Base-by-base conservation (phyloP, 169 alveolate genomes). In the Cryptosporidium ryanae region DNA sequence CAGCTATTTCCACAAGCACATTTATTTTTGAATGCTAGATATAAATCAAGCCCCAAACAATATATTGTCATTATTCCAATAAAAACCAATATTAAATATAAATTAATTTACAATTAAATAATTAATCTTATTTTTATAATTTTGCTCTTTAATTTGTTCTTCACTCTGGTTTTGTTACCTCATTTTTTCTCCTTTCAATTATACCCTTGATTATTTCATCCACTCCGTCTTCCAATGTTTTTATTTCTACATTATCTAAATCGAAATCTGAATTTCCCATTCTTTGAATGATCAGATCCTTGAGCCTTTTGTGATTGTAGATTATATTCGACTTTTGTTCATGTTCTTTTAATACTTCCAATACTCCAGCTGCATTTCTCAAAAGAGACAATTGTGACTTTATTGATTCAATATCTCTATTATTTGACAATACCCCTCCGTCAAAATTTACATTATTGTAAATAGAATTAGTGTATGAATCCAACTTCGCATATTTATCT, bases 311-410 rank as follows among this genome's bases (percentile, higher is more conserved):
- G 64, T 48, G 68, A 8, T 76, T 76, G 17, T 76, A 43, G 7
- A 38, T 27, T 34, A 76, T 38, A 25, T 54, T 59, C 18, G 59
- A 61, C 8, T 55, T 59, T n/a, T 76, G 55, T 61, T 76, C 87
- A 12, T 57, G 15, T 29, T 61, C 64, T n/a, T 38, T n/a, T 18
- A 76, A 61, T 15, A 61, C 34, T 1, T 76, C 43, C 23, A 76
- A 61, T 59, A 76, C n/a, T 18, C 87, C 87, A 18, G 87, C 87
- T 43, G 87, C 87, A 55, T 18, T 59, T 2, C 87, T 52, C 23
- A 76, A n/a, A n/a, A 46, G 43, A 31, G 43, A 23, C 43, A 68
- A 49, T 10, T 49, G 44, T 21, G 38, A n/a, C 29, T 68, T 65
- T 1, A 68, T 8, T 10, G 17, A 17, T 13, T 68, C 57, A 32